Percentiles rank a stretch among this genome's conserved stretches.
These are phyloP conservation scores for Aspergillus leporis DNA, from an alignment of 495 filamentous ascomycete species.

Conservation along the genomic window DNA sequence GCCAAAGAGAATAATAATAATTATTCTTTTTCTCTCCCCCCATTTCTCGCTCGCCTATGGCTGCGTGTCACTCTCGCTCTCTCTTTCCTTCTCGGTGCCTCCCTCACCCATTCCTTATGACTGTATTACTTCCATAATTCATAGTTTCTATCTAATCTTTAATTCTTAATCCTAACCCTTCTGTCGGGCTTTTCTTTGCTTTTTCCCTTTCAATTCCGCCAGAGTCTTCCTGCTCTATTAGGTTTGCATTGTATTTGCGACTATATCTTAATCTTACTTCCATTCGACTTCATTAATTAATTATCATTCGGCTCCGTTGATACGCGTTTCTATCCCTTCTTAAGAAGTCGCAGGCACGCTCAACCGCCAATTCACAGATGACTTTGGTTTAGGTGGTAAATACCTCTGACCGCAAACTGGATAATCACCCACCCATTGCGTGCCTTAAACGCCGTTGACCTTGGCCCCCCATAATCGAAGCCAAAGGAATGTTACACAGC, in stretches of 20 bases:
- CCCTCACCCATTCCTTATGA: neutral
- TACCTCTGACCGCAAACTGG: conserved; percentile 2
- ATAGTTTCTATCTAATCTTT: neutral
- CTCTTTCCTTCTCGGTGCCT: conserved; percentile 10
- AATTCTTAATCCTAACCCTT: conserved; percentile 1
- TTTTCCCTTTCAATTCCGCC: conserved; percentile 5
- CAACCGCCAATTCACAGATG: conserved; percentile 14
- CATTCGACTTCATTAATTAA: conserved; percentile 6
- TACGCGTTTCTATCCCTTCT: neutral
- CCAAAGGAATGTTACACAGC: conserved; percentile 12
- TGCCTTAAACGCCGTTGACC: conserved; percentile 3
- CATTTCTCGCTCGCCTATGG: neutral
- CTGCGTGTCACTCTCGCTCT: conserved; percentile 18
- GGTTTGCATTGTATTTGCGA: conserved; percentile 14
- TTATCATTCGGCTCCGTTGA: conserved; percentile 7
- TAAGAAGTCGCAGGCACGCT: neutral
- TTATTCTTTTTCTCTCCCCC: neutral
- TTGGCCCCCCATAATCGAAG: neutral
- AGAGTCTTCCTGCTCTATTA: neutral
- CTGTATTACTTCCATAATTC: neutral
- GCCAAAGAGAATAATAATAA: neutral
- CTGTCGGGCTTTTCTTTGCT: conserved; percentile 7
- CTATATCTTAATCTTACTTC: conserved; percentile 11
- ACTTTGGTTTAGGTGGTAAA: conserved; percentile 11
- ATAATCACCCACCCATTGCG: neutral